Conservation (phyloP, 345 rosid genomes). For the Acer campestre region DNA sequence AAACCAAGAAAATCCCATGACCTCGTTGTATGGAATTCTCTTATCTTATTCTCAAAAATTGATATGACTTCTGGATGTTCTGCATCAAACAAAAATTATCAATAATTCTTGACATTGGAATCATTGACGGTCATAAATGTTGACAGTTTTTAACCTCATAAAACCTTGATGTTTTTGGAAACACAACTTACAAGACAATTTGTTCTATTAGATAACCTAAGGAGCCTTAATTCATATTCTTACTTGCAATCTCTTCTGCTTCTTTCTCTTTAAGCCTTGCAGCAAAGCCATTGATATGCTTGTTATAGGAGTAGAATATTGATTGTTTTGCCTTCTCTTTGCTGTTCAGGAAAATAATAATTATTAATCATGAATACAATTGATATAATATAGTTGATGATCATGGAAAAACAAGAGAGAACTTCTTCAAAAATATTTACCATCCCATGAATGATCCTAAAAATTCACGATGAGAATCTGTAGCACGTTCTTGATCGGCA, state of each 20-base stretch:
- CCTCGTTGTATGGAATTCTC: constrained; percentile 55
- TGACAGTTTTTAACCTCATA: too few species aligned
- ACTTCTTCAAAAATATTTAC: constrained; percentile 8
- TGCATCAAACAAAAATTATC: constrained; percentile 20
- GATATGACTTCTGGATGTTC: constrained; percentile 64
- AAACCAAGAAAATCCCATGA: constrained; percentile 71
- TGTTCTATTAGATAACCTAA: too few species aligned
- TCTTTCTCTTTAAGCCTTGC: constrained; percentile 29
- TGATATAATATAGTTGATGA: too few species aligned
- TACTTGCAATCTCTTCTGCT: constrained; percentile 34
- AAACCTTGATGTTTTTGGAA: too few species aligned
- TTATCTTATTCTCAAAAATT: constrained; percentile 56
- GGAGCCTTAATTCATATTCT: background rate
- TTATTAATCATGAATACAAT: too few species aligned
- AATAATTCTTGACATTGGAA: too few species aligned
- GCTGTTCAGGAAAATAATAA: constrained; percentile 9
- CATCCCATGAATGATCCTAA: constrained; percentile 43
- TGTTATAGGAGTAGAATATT: constrained; percentile 31
- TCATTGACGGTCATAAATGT: too few species aligned
- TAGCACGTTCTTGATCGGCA: constrained; percentile 11
- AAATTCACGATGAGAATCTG: constrained; percentile 28
- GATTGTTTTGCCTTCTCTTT: constrained; percentile 12
- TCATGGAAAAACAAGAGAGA: too few species aligned
- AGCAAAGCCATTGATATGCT: constrained; percentile 38
- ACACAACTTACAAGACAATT: too few species aligned